phyloP scores from a whole-genome alignment of 1,284 basidiomycete species.

The Cryptococcus sp. region DNA sequence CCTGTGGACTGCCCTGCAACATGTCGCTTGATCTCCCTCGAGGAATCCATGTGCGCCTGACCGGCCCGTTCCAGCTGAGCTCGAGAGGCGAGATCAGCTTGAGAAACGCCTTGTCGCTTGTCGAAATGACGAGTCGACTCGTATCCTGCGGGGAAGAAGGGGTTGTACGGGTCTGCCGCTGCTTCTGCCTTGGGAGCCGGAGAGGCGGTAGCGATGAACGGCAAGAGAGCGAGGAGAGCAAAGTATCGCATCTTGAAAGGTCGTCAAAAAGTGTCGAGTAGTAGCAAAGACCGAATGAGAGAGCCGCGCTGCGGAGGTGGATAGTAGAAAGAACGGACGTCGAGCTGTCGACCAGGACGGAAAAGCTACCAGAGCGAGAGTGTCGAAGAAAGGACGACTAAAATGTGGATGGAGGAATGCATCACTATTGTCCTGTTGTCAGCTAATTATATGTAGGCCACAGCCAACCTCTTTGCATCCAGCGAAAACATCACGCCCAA shows the following conservation, averaged over 20 bases:
- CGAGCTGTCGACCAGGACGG: background rate
- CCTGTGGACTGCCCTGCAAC: background rate
- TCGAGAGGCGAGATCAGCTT: background rate
- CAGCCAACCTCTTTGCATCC: no score
- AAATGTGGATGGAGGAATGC: background rate
- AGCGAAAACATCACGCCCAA: background rate
- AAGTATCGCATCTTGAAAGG: constrained; percentile 6
- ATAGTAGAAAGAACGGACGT: background rate
- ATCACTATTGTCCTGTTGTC: background rate
- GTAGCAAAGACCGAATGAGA: background rate
- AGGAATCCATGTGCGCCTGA: background rate
- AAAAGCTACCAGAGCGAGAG: constrained; percentile 1
- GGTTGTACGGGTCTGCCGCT: constrained; percentile 9
- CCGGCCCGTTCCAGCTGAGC: background rate
- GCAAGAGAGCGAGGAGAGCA: constrained; percentile 12
- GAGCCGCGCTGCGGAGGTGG: background rate
- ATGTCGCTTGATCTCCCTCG: background rate
- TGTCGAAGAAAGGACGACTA: background rate
- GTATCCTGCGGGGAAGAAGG: constrained; percentile 8
- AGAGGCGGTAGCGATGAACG: constrained; percentile 10
- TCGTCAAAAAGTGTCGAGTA: background rate
- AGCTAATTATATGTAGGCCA: background rate
- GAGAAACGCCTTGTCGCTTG: background rate
- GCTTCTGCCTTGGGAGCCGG: constrained; percentile 4
- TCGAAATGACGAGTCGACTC: background rate